phyloP scores from a whole-genome alignment of 306 rosid species.

The Luffa acutangula region DNA sequence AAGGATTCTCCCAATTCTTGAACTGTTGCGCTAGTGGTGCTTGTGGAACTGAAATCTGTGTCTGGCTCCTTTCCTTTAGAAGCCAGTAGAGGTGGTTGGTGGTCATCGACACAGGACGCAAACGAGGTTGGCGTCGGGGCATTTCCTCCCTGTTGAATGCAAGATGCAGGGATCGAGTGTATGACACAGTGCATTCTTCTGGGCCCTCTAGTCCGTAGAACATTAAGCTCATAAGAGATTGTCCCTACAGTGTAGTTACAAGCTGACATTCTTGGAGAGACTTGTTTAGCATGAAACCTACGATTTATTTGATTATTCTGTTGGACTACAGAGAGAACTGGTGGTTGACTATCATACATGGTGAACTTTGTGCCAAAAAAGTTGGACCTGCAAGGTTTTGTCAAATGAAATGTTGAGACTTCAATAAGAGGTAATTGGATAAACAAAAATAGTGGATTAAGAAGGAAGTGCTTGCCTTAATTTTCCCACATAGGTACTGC shows the following conservation, averaged over 20 bases:
- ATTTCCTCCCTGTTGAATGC: conserved; percentile 56
- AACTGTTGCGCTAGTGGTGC: conserved; percentile 14
- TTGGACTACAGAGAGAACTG: conserved; percentile 22
- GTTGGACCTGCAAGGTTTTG: conserved; percentile 47
- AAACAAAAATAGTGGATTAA: background rate
- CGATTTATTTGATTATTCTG: conserved; percentile 28
- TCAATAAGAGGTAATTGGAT: conserved; percentile 10
- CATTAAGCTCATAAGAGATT: conserved; percentile 52
- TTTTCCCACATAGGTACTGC: conserved; percentile 57
- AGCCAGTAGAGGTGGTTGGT: conserved; percentile 21
- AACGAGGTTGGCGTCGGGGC: conserved; percentile 58
- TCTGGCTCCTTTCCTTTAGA: conserved; percentile 34
- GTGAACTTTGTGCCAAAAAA: conserved; percentile 72
- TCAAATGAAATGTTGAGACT: background rate
- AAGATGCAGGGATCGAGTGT: conserved; percentile 53
- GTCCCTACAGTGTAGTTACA: conserved; percentile 45
- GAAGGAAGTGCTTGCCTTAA: conserved; percentile 42
- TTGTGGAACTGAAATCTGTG: conserved; percentile 22
- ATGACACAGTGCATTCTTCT: conserved; percentile 62
- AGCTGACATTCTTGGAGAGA: conserved; percentile 66
- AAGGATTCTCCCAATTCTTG: conserved; percentile 35
- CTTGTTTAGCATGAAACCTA: conserved; percentile 55
- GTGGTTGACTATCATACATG: conserved; percentile 51
- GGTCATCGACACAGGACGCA: conserved; percentile 25
- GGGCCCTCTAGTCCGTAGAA: conserved; percentile 61